phyloP scores from a whole-genome alignment of 768 basidiomycete genomes.

The Boletus eberwhitei region DNA sequence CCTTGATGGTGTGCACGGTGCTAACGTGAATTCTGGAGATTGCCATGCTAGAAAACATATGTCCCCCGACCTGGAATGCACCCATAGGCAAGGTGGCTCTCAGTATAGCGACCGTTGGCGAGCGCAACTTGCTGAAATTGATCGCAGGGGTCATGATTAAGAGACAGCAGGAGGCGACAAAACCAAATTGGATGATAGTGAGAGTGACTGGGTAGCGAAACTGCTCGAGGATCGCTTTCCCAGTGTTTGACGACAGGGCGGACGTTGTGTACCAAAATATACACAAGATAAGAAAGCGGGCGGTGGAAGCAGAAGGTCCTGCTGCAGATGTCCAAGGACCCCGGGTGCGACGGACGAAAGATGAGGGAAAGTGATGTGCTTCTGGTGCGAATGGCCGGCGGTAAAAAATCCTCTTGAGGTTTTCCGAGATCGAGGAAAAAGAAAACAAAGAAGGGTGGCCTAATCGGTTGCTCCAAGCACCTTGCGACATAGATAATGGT shows the following conservation, averaged over 20 bases:
- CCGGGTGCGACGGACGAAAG: slow-evolving; percentile 26
- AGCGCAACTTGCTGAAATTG: slow-evolving; percentile 63
- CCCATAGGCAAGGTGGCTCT: slow-evolving; percentile 90
- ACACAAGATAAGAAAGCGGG: slow-evolving; percentile 77
- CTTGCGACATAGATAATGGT: slow-evolving; percentile 7
- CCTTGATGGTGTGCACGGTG: slow-evolving; percentile 99
- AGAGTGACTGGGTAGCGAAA: slow-evolving; percentile 96
- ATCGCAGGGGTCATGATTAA: slow-evolving; percentile 76
- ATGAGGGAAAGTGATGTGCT: slow-evolving; percentile 17
- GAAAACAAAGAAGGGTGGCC: slow-evolving; percentile 7
- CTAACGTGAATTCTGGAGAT: slow-evolving; percentile 95
- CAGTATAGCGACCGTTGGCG: slow-evolving; percentile 71
- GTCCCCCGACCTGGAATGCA: slow-evolving; percentile 94
- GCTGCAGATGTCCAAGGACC: slow-evolving; percentile 14
- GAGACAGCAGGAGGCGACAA: slow-evolving; percentile 84
- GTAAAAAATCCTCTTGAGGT: slow-evolving; percentile 16
- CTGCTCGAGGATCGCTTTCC: slow-evolving; percentile 88
- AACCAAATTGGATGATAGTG: slow-evolving; percentile 96
- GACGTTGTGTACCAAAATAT: slow-evolving; percentile 91
- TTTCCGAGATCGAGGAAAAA: slow-evolving; percentile 9
- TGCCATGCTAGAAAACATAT: slow-evolving; percentile 97
- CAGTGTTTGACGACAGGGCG: slow-evolving; percentile 93
- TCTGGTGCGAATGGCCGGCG: slow-evolving; percentile 14
- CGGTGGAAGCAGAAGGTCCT: slow-evolving; percentile 25
- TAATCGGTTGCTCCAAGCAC: slow-evolving; percentile 1